Conservation (phyloP, 2,329 filamentous ascomycete genomes). For the Mycocentrospora acerina region DNA sequence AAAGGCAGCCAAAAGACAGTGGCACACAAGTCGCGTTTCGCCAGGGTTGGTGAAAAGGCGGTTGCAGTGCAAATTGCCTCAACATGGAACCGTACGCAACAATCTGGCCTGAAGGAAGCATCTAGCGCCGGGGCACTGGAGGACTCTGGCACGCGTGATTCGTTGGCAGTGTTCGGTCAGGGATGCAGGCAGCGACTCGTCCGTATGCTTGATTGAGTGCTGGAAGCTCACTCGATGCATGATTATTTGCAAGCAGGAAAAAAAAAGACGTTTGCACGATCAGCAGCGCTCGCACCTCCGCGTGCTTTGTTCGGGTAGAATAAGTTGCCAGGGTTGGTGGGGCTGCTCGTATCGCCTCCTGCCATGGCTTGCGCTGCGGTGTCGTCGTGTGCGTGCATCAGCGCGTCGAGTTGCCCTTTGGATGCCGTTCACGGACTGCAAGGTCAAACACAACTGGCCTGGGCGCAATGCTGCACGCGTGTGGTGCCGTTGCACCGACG, state of each 20-base stretch:
- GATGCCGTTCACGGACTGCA: constrained; percentile 13
- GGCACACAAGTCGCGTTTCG: constrained; percentile 30
- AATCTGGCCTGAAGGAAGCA: constrained; percentile 24
- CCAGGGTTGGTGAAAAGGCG: constrained; percentile 35
- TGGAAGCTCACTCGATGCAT: constrained; percentile 30
- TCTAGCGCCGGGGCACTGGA: constrained; percentile 20
- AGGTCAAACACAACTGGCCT: constrained; percentile 36
- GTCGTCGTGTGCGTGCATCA: constrained; percentile 17
- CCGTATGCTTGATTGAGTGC: constrained; percentile 39
- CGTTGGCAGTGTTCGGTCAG: constrained; percentile 17
- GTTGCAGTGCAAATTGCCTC: constrained; percentile 42
- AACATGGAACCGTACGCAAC: constrained; percentile 35
- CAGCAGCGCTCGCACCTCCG: constrained; percentile 36
- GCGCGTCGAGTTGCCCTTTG: constrained; percentile 14
- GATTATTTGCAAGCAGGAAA: constrained; percentile 24
- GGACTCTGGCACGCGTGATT: constrained; percentile 31
- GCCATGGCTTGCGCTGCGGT: constrained; percentile 24
- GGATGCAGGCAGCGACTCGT: constrained; percentile 22
- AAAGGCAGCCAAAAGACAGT: too few relatives aligned
- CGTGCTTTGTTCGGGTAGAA: constrained; percentile 33
- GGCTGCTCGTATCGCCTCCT: constrained; percentile 35
- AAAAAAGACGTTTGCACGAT: constrained; percentile 35
- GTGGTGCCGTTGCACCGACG: constrained; percentile 23
- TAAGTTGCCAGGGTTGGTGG: constrained; percentile 32
- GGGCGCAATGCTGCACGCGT: constrained; percentile 26